Conservation (phyloP, 2,329 filamentous ascomycete genomes). For the Clarireedia hainanense region DNA sequence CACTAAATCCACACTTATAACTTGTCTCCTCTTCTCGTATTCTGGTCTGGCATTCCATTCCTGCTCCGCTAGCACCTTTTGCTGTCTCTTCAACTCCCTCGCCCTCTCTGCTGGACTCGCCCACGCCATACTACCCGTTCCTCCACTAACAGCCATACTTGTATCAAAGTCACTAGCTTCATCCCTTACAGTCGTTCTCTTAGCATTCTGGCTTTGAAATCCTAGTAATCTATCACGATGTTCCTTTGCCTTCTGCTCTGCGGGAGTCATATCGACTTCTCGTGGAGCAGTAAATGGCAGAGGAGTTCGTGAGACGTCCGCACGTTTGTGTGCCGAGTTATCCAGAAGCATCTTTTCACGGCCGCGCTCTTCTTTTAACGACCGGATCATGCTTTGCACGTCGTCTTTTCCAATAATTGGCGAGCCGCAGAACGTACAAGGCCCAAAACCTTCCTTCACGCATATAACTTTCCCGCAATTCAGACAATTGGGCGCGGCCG, state of each 20-base stretch:
- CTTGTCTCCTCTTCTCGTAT: conserved; percentile 62
- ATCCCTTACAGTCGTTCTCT: conserved; percentile 60
- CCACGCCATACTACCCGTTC: conserved; percentile 51
- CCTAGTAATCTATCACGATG: conserved; percentile 59
- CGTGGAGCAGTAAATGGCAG: conserved; percentile 50
- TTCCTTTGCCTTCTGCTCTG: conserved; percentile 46
- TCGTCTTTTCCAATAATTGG: conserved; percentile 66
- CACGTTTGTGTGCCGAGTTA: conserved; percentile 58
- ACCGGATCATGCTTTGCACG: conserved; percentile 75
- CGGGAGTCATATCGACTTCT: conserved; percentile 18
- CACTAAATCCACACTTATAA: conserved; percentile 61
- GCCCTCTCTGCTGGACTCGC: conserved; percentile 60
- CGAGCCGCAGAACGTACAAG: conserved; percentile 82
- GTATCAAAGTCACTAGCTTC: conserved; percentile 62
- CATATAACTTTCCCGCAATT: conserved; percentile 93
- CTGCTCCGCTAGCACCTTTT: conserved; percentile 58
- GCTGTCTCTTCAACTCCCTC: conserved; percentile 60
- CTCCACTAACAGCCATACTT: conserved; percentile 32
- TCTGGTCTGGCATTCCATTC: conserved; percentile 61
- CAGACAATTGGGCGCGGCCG: conserved; percentile 88
- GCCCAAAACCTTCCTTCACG: conserved; percentile 85
- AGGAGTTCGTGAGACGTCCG: conserved; percentile 55
- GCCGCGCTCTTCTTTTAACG: conserved; percentile 78
- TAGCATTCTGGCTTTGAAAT: conserved; percentile 64
- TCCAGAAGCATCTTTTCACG: conserved; percentile 79